phyloP scores from a whole-genome alignment of 257 asterid genomes.

The Penstemon davidsonii region DNA sequence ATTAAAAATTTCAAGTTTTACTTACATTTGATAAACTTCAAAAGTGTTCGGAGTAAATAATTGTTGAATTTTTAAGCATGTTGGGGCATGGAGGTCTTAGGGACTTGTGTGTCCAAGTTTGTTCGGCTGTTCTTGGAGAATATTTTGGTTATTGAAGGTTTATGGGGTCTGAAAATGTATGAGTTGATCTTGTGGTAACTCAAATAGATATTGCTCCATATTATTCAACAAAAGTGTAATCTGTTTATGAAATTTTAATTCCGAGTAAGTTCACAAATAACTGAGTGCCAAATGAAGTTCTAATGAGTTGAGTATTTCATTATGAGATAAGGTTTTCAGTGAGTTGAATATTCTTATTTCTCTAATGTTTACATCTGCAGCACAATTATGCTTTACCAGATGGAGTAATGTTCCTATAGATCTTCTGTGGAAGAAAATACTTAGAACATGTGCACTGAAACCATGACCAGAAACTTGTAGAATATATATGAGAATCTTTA shows the following conservation, averaged over 20 bases:
- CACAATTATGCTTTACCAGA: background rate
- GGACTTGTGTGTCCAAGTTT: too few species aligned
- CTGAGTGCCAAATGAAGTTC: too few species aligned
- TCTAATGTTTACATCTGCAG: background rate
- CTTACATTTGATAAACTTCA: background rate
- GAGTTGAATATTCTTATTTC: too few species aligned
- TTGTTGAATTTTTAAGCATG: background rate
- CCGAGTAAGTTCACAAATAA: background rate
- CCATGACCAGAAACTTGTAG: background rate
- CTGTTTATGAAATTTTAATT: background rate
- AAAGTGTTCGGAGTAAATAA: background rate
- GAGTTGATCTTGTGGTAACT: background rate
- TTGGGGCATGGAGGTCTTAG: background rate
- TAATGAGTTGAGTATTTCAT: background rate
- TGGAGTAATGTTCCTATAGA: background rate
- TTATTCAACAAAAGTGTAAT: background rate
- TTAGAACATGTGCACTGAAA: background rate
- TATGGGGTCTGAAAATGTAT: background rate
- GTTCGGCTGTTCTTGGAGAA: too few species aligned
- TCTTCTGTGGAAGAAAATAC: conserved; percentile 9
- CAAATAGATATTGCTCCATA: background rate
- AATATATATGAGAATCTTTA: background rate
- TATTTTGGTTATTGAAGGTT: background rate
- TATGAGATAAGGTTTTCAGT: background rate
- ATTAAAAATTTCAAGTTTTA: background rate